These are phyloP conservation scores for Parathielavia appendiculata DNA, from an alignment of 495 filamentous ascomycete species.

Conservation along the genomic window DNA sequence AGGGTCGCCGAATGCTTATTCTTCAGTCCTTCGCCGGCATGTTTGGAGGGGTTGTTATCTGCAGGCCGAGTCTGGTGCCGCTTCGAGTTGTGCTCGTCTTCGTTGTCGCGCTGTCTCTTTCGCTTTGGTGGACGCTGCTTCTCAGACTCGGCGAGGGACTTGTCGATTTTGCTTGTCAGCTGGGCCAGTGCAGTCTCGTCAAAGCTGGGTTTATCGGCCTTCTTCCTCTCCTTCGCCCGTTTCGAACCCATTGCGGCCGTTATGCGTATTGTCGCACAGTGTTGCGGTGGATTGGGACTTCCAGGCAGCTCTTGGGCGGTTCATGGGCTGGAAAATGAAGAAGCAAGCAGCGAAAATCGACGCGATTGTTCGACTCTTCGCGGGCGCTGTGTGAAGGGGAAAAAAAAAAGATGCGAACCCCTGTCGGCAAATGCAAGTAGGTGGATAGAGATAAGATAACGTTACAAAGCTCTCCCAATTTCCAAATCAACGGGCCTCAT, in stretches of 20 bases:
- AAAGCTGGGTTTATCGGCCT: constrained; percentile 42
- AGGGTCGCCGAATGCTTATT: constrained; percentile 33
- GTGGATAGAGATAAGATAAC: not conserved
- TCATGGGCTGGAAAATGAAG: not conserved
- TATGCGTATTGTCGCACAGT: not conserved
- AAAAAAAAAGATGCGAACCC: constrained; percentile 4
- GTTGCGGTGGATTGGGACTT: not conserved
- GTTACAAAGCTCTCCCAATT: too few relatives aligned
- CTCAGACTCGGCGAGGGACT: constrained; percentile 33
- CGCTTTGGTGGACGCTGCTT: constrained; percentile 38
- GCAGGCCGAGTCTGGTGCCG: constrained; percentile 39
- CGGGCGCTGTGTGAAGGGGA: too few relatives aligned
- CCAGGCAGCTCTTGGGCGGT: too few relatives aligned
- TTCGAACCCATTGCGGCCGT: constrained; percentile 23
- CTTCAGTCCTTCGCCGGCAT: constrained; percentile 7
- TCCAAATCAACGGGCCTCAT: too few relatives aligned
- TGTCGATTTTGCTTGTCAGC: constrained; percentile 62
- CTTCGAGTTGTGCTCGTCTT: constrained; percentile 43
- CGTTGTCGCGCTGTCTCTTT: constrained; percentile 38
- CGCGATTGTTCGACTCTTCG: too few relatives aligned
- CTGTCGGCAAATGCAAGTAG: not conserved
- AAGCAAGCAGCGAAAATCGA: not conserved
- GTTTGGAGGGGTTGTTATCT: constrained; percentile 27
- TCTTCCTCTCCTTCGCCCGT: constrained; percentile 22
- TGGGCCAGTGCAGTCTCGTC: constrained; percentile 58